Conservation (phyloP, 805 yeast genomes). For the Yamadazyma sp. region DNA sequence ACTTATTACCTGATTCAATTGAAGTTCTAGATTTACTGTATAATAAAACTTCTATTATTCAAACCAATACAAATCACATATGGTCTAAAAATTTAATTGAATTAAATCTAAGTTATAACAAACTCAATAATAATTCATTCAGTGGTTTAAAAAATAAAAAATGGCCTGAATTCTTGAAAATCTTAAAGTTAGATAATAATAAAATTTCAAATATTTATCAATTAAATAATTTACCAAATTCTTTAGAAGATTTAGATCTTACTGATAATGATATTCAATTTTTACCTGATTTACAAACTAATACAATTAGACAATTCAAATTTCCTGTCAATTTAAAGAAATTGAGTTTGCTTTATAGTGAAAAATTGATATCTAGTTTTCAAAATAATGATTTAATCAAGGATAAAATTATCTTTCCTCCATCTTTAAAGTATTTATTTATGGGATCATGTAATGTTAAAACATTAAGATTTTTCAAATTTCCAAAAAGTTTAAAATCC, state of each 20-base stretch:
- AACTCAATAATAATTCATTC: conserved; percentile 1
- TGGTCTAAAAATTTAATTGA: conserved; percentile 4
- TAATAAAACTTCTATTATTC: conserved; percentile 20
- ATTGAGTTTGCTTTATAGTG: not conserved
- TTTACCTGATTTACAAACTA: not conserved
- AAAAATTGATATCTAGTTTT: not conserved
- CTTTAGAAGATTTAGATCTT: conserved; percentile 2
- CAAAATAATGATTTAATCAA: not conserved
- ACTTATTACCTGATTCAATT: conserved; percentile 25
- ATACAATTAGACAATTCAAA: not conserved
- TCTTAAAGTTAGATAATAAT: conserved; percentile 12
- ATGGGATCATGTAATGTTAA: conserved; percentile 11
- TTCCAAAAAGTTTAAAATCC: conserved; percentile 24
- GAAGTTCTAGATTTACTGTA: conserved; percentile 28
- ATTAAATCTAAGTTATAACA: conserved; percentile 2
- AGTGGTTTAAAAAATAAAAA: no score
- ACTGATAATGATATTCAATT: not conserved
- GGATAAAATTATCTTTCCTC: conserved; percentile 5
- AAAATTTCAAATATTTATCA: conserved; percentile 3
- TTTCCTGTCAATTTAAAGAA: conserved; percentile 1
- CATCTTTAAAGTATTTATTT: conserved; percentile 2
- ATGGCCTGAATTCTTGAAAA: conserved; percentile 12
- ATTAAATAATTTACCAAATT: conserved; percentile 8
- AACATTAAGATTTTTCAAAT: conserved; percentile 17
- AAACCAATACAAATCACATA: conserved; percentile 4